Percentiles rank a stretch among this genome's conserved stretches.
Evolutionary conservation across 2,329 filamentous ascomycete species (phyloP).

Genomic region (Aspergillus aculeatinus): DNA sequence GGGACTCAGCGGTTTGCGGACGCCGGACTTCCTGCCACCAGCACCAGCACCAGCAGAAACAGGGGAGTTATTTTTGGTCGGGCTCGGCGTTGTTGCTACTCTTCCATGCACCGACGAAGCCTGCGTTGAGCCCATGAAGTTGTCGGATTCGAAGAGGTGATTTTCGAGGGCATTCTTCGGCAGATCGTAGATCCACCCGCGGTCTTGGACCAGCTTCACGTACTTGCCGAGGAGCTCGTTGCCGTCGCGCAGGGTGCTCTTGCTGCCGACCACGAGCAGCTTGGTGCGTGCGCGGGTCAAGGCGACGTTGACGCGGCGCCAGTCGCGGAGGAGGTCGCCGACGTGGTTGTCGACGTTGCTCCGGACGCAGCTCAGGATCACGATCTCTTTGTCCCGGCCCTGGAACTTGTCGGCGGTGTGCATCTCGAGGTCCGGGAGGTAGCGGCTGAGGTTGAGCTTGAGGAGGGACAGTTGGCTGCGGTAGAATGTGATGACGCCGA

Average conservation of each 20-base stretch:
- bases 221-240: slow-evolving; percentile 77
- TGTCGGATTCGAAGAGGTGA: slow-evolving; percentile 63
- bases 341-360: slow-evolving; percentile 79
- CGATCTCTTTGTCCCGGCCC: slow-evolving; percentile 89
- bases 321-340: slow-evolving; percentile 89
- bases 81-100: slow-evolving; percentile 26
- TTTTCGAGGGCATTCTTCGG: slow-evolving; percentile 61
- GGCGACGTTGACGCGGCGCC: slow-evolving; percentile 91
- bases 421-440: slow-evolving; percentile 72
- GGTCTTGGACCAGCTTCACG: slow-evolving; percentile 71
- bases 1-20: slow-evolving; percentile 33
- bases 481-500: slow-evolving; percentile 97
- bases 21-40: slow-evolving; percentile 23
- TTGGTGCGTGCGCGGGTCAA: slow-evolving; percentile 93
- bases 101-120: slow-evolving; percentile 20
- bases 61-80: slow-evolving; percentile 30
- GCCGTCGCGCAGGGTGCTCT: slow-evolving; percentile 65
- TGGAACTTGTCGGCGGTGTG: slow-evolving; percentile 97
- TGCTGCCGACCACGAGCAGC: slow-evolving; percentile 81
- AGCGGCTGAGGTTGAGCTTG: slow-evolving; percentile 65
- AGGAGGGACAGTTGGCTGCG: slow-evolving; percentile 85
- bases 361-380: slow-evolving; percentile 82
- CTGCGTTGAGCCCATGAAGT: slow-evolving; percentile 18
- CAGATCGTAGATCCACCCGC: slow-evolving; percentile 78
- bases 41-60: slow-evolving; percentile 24